These are phyloP conservation scores for Gonapodya sp. DNA, from an alignment of 192 early-diverging fungal genomes.

Conservation along the genomic window DNA sequence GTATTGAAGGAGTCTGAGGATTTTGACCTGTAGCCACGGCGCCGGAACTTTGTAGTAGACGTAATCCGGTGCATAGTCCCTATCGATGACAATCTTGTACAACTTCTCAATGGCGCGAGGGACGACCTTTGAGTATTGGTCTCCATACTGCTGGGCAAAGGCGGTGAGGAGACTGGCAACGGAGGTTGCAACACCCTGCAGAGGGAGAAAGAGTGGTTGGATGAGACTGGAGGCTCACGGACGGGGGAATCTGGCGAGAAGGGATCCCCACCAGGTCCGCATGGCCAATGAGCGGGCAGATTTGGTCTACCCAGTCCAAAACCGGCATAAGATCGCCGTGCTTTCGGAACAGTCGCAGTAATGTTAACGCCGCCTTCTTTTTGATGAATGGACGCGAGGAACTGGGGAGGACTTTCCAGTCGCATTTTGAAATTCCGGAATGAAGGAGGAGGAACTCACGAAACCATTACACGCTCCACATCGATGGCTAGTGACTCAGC, in stretches of 20 bases:
- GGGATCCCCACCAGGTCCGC: conserved; percentile 53
- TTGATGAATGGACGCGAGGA: conserved; percentile 76
- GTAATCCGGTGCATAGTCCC: conserved; percentile 74
- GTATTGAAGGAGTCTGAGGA: conserved; percentile 89
- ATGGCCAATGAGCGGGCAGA: conserved; percentile 78
- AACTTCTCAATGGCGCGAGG: conserved; percentile 70
- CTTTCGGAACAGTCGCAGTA: conserved; percentile 80
- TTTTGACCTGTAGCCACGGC: conserved; percentile 97
- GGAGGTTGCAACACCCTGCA: conserved; percentile 71
- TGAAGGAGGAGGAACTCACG: no score
- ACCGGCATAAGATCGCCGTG: conserved; percentile 78
- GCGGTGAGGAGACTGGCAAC: conserved; percentile 80
- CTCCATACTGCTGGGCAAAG: conserved; percentile 81
- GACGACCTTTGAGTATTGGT: conserved; percentile 64
- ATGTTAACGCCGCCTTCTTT: conserved; percentile 93
- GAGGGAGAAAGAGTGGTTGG: not conserved
- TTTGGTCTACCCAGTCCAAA: conserved; percentile 70
- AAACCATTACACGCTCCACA: conserved; percentile 73
- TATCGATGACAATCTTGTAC: conserved; percentile 75
- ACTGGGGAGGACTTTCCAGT: no score
- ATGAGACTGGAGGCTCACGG: no score
- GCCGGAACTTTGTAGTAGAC: conserved; percentile 96
- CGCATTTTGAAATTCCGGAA: not conserved
- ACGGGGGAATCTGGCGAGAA: not conserved
- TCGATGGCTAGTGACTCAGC: conserved; percentile 75